Conservation (phyloP, 1,139 yeast genomes). For the Hemisphaericaspora xylanilytica region DNA sequence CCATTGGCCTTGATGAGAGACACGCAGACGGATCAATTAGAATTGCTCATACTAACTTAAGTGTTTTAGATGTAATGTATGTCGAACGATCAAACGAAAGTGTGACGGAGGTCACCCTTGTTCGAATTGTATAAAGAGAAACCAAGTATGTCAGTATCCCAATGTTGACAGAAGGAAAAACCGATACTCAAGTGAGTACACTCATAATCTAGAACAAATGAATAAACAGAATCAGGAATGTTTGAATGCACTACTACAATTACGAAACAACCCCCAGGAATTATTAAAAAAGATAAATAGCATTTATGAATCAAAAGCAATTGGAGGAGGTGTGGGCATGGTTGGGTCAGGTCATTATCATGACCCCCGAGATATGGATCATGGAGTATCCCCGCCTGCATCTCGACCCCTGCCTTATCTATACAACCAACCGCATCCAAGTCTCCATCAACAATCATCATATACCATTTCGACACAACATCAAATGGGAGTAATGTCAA, state of each 20-base stretch:
- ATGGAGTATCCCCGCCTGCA: background rate
- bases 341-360: no score
- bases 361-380: background rate
- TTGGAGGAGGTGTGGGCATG: no score
- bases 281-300: background rate
- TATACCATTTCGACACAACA: background rate
- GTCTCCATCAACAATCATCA: background rate
- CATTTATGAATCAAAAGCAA: background rate
- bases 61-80: constrained; percentile 12
- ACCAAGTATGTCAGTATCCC: constrained; percentile 13
- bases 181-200: constrained; percentile 13
- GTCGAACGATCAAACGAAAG: constrained; percentile 16
- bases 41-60: background rate
- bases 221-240: constrained; percentile 7
- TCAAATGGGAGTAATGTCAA: background rate
- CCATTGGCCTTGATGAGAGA: no score
- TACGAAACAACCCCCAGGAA: constrained; percentile 5
- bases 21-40: no score
- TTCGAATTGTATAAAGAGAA: constrained; percentile 14
- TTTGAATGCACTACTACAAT: constrained; percentile 5
- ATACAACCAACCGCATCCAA: constrained; percentile 2
- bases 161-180: constrained; percentile 11
- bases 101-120: constrained; percentile 19
- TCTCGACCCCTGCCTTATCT: background rate
- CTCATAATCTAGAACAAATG: constrained; percentile 7